Conservation (phyloP, 1,284 basidiomycete genomes). For the Rhodotorula sp. region DNA sequence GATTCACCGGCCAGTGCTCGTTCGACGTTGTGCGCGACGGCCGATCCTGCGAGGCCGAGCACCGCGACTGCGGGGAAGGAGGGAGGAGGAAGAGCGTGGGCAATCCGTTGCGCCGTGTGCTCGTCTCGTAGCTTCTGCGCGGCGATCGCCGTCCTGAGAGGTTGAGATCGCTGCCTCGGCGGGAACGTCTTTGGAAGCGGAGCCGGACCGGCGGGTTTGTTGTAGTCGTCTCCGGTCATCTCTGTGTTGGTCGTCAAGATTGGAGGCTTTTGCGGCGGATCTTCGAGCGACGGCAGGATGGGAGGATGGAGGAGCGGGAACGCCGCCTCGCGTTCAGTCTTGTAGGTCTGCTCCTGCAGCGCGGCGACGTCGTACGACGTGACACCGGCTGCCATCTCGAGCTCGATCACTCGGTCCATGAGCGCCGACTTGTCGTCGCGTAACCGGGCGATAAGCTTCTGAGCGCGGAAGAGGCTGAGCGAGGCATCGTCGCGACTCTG, state of each 20-base stretch:
- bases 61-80: slow-evolving; percentile 27
- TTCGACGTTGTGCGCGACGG: slow-evolving; percentile 28
- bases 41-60: slow-evolving; percentile 29
- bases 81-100: slow-evolving; percentile 12
- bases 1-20: slow-evolving; percentile 28
- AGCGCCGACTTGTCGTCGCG: slow-evolving; percentile 38
- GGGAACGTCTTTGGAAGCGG: slow-evolving; percentile 20
- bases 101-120: slow-evolving; percentile 22
- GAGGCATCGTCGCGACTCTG: slow-evolving; percentile 34
- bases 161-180: slow-evolving; percentile 31
- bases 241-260: slow-evolving; percentile 28
- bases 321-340: slow-evolving; percentile 17
- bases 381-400: slow-evolving; percentile 36
- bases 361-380: slow-evolving; percentile 23
- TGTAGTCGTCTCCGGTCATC: slow-evolving; percentile 28
- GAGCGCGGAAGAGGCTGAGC: slow-evolving; percentile 34
- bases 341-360: slow-evolving; percentile 4
- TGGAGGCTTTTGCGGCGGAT: slow-evolving; percentile 21
- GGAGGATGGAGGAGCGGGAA: slow-evolving; percentile 38
- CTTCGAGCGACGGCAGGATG: slow-evolving; percentile 27
- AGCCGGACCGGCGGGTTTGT: slow-evolving; percentile 17
- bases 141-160: slow-evolving; percentile 27
- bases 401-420: slow-evolving; percentile 38
- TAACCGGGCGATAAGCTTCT: slow-evolving; percentile 34
- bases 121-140: slow-evolving; percentile 30